Evolutionary conservation across 768 basidiomycete genomes (phyloP).

Genomic region (Pleurotus salmoneostramineus): DNA sequence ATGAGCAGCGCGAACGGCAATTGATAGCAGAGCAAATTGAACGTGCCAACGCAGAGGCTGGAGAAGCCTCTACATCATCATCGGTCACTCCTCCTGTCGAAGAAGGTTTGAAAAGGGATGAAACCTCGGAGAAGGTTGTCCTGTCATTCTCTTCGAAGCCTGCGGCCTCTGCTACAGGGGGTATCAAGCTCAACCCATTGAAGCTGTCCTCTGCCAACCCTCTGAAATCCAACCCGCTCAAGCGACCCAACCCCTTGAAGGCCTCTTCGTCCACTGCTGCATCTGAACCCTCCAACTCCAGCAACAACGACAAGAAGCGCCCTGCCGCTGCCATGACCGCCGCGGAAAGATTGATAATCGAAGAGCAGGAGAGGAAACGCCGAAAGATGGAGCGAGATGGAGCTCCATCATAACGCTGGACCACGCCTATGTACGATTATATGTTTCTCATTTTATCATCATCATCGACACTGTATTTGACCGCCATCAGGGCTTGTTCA

Average conservation of each 20-base stretch:
- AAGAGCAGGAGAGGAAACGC: slow-evolving; percentile 89
- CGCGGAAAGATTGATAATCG: slow-evolving; percentile 81
- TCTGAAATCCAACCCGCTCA: slow-evolving; percentile 65
- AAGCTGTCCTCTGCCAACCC: slow-evolving; percentile 52
- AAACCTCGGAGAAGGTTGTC: slow-evolving; percentile 69
- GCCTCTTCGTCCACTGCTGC: slow-evolving; percentile 32
- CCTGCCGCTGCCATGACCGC: slow-evolving; percentile 66
- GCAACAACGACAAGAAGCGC: slow-evolving; percentile 57
- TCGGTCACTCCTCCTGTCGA: slow-evolving; percentile 38
- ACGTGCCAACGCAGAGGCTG: slow-evolving; percentile 57
- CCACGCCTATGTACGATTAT: background rate
- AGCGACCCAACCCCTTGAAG: slow-evolving; percentile 76
- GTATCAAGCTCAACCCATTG: slow-evolving; percentile 62
- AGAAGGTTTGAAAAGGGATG: slow-evolving; percentile 69
- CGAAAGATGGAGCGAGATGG: slow-evolving; percentile 63
- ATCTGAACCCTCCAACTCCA: slow-evolving; percentile 24
- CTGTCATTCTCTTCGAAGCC: slow-evolving; percentile 67
- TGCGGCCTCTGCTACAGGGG: slow-evolving; percentile 25
- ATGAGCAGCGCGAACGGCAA: slow-evolving; percentile 90
- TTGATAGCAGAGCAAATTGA: slow-evolving; percentile 94
- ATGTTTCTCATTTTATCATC: background rate
- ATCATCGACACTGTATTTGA: background rate
- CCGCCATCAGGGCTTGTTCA: background rate
- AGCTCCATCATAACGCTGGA: background rate
- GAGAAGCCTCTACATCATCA: slow-evolving; percentile 29